Conservation (phyloP, 1,139 yeast species). For the Candida sp. region DNA sequence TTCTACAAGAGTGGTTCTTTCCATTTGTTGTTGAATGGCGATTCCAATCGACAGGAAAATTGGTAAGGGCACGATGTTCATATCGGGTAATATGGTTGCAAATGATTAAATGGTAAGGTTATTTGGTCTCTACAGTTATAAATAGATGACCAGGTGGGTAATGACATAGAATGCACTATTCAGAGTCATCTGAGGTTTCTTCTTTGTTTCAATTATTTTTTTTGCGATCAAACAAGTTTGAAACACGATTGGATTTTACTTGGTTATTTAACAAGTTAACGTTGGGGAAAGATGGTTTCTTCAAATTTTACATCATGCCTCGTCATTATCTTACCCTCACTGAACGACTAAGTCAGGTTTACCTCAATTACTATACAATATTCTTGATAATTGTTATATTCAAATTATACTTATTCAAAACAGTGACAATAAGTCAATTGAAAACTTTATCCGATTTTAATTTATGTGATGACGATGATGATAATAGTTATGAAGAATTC, state of each 20-base stretch:
- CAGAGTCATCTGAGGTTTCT: too few species aligned
- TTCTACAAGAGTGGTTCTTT: background rate
- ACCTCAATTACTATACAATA: slow-evolving; percentile 56
- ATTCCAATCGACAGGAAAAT: too few species aligned
- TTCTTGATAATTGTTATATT: slow-evolving; percentile 40
- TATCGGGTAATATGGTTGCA: background rate
- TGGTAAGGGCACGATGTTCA: background rate
- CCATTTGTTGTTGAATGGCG: background rate
- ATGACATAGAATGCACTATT: too few species aligned
- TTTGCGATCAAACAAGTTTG: slow-evolving; percentile 1
- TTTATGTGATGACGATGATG: slow-evolving; percentile 15
- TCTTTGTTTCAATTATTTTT: background rate
- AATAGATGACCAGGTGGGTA: too few species aligned
- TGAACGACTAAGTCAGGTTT: slow-evolving; percentile 55
- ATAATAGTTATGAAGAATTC: slow-evolving; percentile 29
- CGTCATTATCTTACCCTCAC: slow-evolving; percentile 23
- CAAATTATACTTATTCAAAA: slow-evolving; percentile 48
- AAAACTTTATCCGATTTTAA: slow-evolving; percentile 31
- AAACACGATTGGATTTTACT: background rate
- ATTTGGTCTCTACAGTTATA: too few species aligned
- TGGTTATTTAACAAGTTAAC: too few species aligned
- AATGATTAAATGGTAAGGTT: background rate
- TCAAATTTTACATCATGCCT: slow-evolving; percentile 4
- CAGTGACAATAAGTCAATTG: slow-evolving; percentile 24
- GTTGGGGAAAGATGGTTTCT: too few species aligned